Percentiles rank a stretch among this genome's conserved stretches.
phyloP scores from a whole-genome alignment of 495 filamentous ascomycete species.

The Penicillium egyptiacum region DNA sequence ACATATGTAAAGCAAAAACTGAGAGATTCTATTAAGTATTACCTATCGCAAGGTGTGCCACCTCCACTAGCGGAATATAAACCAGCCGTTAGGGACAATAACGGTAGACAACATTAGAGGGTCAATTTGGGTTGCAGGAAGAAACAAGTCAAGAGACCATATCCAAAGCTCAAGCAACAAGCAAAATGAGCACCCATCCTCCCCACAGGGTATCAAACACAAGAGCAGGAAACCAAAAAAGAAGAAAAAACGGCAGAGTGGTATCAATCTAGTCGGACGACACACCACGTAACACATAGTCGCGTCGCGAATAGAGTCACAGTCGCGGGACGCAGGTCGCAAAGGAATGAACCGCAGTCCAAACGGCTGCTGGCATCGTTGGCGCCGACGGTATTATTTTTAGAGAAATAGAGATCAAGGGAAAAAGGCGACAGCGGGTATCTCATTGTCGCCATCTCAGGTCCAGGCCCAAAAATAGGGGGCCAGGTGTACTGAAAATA shows the following conservation, averaged over 20 bases:
- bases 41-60: slow-evolving; percentile 33
- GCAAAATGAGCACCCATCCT: slow-evolving; percentile 30
- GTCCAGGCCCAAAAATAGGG: slow-evolving; percentile 6
- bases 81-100: slow-evolving; percentile 21
- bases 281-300: slow-evolving; percentile 42
- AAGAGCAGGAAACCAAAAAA: slow-evolving; percentile 34
- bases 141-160: slow-evolving; percentile 18
- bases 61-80: slow-evolving; percentile 21
- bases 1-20: slow-evolving; percentile 16
- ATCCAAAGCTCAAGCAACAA: slow-evolving; percentile 6
- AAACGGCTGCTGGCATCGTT: slow-evolving; percentile 17
- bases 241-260: slow-evolving; percentile 34
- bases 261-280: slow-evolving; percentile 55
- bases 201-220: slow-evolving; percentile 43
- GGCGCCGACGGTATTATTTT: slow-evolving; percentile 22
- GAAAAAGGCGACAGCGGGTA: slow-evolving; percentile 41
- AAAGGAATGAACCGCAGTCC: slow-evolving; percentile 38
- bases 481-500: slow-evolving; percentile 1
- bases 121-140: slow-evolving; percentile 18
- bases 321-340: slow-evolving; percentile 42
- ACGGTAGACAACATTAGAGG: slow-evolving; percentile 29
- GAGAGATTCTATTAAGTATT: slow-evolving; percentile 41
- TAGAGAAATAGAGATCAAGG: slow-evolving; percentile 13
- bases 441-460: slow-evolving; percentile 30
- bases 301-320: slow-evolving; percentile 34